Base-by-base conservation (phyloP, 768 basidiomycete species). In the Russula compacta region DNA sequence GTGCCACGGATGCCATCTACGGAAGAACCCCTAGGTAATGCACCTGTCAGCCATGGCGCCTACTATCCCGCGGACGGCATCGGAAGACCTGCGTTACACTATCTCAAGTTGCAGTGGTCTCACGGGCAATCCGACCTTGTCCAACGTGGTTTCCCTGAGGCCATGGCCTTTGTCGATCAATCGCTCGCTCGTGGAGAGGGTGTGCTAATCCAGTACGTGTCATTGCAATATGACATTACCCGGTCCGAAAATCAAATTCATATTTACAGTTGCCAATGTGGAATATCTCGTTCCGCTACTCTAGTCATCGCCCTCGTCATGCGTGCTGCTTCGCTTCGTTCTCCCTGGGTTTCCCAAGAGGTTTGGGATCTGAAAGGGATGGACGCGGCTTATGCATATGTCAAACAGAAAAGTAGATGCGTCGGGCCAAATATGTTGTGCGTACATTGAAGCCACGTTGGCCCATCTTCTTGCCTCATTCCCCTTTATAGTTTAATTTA, bases 371-470 rank as follows among this genome's bases (percentile, higher is more conserved):
- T 92, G 63, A 84, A 84, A 64, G 90, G 92, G 54, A 92, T 92
- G 90, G 90, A 95, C 70, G 87, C 83, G 42, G 89, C 93, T 32
- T 95, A 95, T 73, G 75, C 85, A 50, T 95, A 83, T 74, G 92
- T 95, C 46, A 94, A 95, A 73, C 81, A 86, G 69, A 93, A 90
- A 76, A 91, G 88, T 71, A 84, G 82, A 73, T 87, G 86, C 77
- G 82, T 92, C 60, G 89, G 93, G 19, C 93, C 93, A 56, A 95
- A 95, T 73, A 95, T 95, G 85, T 92, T 90, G 89, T 92, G 76
- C 74, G 91, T 85, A 42, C 42, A 58, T 47, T 85, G 40, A 44
- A 56, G 49, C 38, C 32, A 38, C 63, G 49, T 53, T 54, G 58
- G 51, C 51, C 49, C 54, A 32, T 32, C 36, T 33, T 8, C 21